These are phyloP conservation scores for Spinellus fusiger DNA, from an alignment of 192 early-diverging fungal genomes.

Conservation along the genomic window DNA sequence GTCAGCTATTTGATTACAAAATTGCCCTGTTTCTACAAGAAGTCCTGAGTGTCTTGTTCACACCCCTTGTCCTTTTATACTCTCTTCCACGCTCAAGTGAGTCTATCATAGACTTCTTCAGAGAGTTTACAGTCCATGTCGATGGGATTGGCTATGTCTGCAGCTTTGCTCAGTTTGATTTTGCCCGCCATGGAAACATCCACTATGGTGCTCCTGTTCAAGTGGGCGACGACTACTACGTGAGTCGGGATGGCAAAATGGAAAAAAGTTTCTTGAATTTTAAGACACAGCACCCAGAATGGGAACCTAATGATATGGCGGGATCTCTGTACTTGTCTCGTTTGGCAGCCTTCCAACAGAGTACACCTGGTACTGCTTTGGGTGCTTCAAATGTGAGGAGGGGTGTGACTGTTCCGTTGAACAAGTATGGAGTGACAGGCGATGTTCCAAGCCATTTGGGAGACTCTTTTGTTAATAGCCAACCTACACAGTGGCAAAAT, in stretches of 20 bases:
- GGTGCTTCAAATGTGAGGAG: background rate
- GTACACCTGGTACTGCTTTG: background rate
- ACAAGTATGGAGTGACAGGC: slow-evolving; percentile 15
- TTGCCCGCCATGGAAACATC: slow-evolving; percentile 83
- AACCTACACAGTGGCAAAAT: slow-evolving; percentile 12
- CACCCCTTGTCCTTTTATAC: slow-evolving; percentile 77
- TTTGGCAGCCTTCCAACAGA: slow-evolving; percentile 41
- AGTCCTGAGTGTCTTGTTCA: slow-evolving; percentile 70
- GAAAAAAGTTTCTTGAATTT: slow-evolving; percentile 96
- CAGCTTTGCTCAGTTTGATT: slow-evolving; percentile 95
- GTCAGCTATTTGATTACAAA: slow-evolving; percentile 73
- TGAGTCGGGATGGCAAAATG: slow-evolving; percentile 94
- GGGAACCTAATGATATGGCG: slow-evolving; percentile 78
- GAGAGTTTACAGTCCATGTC: slow-evolving; percentile 90
- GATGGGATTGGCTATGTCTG: slow-evolving; percentile 92
- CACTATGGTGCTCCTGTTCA: slow-evolving; percentile 74
- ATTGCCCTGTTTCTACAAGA: slow-evolving; percentile 77
- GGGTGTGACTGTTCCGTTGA: slow-evolving; percentile 1
- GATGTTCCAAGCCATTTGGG: slow-evolving; percentile 20
- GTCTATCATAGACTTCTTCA: slow-evolving; percentile 88
- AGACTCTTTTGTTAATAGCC: slow-evolving; percentile 14
- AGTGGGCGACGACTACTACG: slow-evolving; percentile 50
- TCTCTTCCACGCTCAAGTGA: slow-evolving; percentile 72
- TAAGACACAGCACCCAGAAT: slow-evolving; percentile 90
- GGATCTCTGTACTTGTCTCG: slow-evolving; percentile 76